phyloP scores from a whole-genome alignment of 2,329 filamentous ascomycete genomes.

The Fusarium sp. region DNA sequence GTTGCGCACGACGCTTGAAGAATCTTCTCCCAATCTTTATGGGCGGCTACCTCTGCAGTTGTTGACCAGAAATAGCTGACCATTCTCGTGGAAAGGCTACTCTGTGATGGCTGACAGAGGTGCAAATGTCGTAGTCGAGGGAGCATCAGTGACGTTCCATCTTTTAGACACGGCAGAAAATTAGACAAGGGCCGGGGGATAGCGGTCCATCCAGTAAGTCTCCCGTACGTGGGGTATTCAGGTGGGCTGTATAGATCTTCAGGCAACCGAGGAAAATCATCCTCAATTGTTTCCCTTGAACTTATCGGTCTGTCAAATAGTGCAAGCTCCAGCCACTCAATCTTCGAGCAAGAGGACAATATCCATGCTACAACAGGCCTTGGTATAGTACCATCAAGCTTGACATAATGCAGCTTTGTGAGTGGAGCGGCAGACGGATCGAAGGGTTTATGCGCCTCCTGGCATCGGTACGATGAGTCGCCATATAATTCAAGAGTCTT shows the following conservation, averaged over 20 bases:
- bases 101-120: not conserved
- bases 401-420: not conserved
- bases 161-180: not conserved
- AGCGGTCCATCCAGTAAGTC: not conserved
- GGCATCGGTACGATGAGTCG: fast-evolving
- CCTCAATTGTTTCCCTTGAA: fast-evolving
- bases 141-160: not conserved
- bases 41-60: not conserved
- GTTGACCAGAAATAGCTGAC: not conserved
- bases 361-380: not conserved
- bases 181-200: not conserved
- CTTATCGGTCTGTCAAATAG: not conserved
- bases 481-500: not conserved
- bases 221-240: not conserved
- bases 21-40: too few species aligned
- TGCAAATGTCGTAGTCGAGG: not conserved
- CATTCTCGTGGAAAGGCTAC: not conserved
- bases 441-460: not conserved
- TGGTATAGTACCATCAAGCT: not conserved
- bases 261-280: not conserved
- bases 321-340: not conserved
- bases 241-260: not conserved
- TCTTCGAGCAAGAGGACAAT: not conserved
- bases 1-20: too few species aligned
- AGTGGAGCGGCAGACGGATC: fast-evolving